Evolutionary conservation across 768 basidiomycete species (phyloP).

Genomic region (Amanita rimosa): DNA sequence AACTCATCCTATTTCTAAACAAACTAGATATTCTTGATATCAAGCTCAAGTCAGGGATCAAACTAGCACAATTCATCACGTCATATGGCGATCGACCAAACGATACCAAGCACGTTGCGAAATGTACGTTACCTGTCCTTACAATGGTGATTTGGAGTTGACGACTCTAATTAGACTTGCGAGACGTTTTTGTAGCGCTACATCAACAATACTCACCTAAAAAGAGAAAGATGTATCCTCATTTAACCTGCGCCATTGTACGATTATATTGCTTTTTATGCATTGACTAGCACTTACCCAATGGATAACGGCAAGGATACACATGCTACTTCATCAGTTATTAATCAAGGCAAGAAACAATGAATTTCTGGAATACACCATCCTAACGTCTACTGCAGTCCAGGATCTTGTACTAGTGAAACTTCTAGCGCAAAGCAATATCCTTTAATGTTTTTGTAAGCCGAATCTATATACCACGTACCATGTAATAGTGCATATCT

Average conservation of each 20-base stretch:
- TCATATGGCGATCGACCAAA: constrained; percentile 43
- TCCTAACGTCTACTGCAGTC: constrained; percentile 13
- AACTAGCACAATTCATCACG: constrained; percentile 44
- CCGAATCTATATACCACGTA: background rate
- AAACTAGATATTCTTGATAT: constrained; percentile 48
- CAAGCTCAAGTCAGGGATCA: constrained; percentile 39
- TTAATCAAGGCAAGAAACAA: constrained; percentile 31
- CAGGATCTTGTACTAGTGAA: constrained; percentile 25
- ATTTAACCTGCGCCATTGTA: constrained; percentile 50
- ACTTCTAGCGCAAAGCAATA: constrained; percentile 20
- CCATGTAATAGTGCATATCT: background rate
- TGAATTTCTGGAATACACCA: background rate
- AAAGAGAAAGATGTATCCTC: constrained; percentile 36
- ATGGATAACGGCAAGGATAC: constrained; percentile 24
- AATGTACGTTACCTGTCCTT: constrained; percentile 29
- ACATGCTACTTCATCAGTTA: constrained; percentile 33
- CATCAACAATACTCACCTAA: constrained; percentile 39
- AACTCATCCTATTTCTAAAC: constrained; percentile 52
- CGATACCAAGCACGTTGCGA: constrained; percentile 35
- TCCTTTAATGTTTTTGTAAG: constrained; percentile 15
- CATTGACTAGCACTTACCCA: constrained; percentile 10
- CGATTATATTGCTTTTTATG: constrained; percentile 14
- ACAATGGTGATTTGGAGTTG: background rate
- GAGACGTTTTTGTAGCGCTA: constrained; percentile 36
- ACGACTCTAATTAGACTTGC: constrained; percentile 28